Conservation (phyloP, 2,329 filamentous ascomycete genomes). For the Colletotrichum horii region DNA sequence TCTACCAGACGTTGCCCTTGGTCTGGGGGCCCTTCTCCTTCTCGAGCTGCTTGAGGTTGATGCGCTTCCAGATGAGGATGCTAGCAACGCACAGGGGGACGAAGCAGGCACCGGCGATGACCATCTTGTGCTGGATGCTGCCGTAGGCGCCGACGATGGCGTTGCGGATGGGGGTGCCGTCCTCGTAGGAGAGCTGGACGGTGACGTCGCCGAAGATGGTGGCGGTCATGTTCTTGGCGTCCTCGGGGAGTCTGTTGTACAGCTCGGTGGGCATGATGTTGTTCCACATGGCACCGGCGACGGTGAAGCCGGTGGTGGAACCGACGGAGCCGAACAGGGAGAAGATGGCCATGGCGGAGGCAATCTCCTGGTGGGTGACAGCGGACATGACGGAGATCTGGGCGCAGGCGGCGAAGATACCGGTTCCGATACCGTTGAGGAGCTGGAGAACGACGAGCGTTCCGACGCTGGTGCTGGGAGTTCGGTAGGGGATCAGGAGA, state of each 20-base stretch:
- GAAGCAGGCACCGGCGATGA: slow-evolving; percentile 38
- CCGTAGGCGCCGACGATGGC: slow-evolving; percentile 54
- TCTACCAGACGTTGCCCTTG: slow-evolving; percentile 39
- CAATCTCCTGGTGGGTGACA: slow-evolving; percentile 35
- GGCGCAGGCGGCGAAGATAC: slow-evolving; percentile 40
- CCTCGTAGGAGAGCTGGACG: slow-evolving; percentile 41
- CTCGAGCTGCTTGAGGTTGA: slow-evolving; percentile 43
- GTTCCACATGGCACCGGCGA: slow-evolving; percentile 39
- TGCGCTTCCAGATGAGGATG: slow-evolving; percentile 42
- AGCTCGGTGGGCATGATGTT: slow-evolving; percentile 42
- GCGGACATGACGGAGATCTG: slow-evolving; percentile 39
- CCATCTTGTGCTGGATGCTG: slow-evolving; percentile 47
- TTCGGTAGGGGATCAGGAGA: slow-evolving; percentile 40
- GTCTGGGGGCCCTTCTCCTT: slow-evolving; percentile 34
- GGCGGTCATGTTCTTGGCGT: slow-evolving; percentile 35
- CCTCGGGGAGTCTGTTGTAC: slow-evolving; percentile 40
- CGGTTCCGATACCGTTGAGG: slow-evolving; percentile 40
- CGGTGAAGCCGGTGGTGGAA: slow-evolving; percentile 33
- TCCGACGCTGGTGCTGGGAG: slow-evolving; percentile 32
- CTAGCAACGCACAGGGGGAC: slow-evolving; percentile 37
- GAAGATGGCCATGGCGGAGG: slow-evolving; percentile 37
- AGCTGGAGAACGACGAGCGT: slow-evolving; percentile 44
- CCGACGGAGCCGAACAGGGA: slow-evolving; percentile 35
- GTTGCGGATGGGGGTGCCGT: slow-evolving; percentile 43
- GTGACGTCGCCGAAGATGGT: slow-evolving; percentile 44